Evolutionary conservation across 345 rosid genomes (phyloP).

Genomic region (Dimocarpus longan): DNA sequence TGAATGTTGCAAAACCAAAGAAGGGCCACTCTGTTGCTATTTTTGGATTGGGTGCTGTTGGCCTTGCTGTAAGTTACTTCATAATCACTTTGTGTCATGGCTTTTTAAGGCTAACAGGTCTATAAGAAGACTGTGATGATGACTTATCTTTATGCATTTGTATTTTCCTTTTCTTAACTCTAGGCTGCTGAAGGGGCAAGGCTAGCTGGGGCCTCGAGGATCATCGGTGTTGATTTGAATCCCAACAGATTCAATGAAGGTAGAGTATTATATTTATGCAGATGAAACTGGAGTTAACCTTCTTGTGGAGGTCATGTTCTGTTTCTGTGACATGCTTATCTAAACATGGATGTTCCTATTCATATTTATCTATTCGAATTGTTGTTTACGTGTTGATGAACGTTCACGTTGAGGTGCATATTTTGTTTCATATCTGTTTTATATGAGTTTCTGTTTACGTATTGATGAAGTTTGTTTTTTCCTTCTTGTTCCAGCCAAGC

Average conservation of each 20-base stretch:
- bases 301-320: background rate
- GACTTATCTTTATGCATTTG: background rate
- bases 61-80: conserved; percentile 54
- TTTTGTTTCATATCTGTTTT: background rate
- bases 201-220: conserved; percentile 61
- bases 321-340: background rate
- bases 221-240: conserved; percentile 82
- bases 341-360: background rate
- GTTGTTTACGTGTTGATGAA: background rate
- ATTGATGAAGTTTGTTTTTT: background rate
- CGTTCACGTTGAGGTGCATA: background rate
- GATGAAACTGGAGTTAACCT: background rate
- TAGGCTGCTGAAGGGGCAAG: conserved; percentile 92
- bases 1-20: conserved; percentile 77
- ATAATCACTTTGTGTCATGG: background rate
- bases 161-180: background rate
- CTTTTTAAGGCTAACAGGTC: background rate
- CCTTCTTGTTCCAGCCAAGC: conserved; percentile 51
- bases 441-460: background rate
- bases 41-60: conserved; percentile 80
- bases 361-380: background rate
- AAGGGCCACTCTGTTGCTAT: conserved; percentile 67
- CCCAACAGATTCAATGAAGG: conserved; percentile 55
- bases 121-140: background rate
- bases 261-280: conserved; percentile 2